Percentiles rank a stretch among this genome's conserved stretches.
These are phyloP conservation scores for Apiospora saccharicola DNA, from an alignment of 2,329 filamentous ascomycete genomes.

Conservation along the genomic window DNA sequence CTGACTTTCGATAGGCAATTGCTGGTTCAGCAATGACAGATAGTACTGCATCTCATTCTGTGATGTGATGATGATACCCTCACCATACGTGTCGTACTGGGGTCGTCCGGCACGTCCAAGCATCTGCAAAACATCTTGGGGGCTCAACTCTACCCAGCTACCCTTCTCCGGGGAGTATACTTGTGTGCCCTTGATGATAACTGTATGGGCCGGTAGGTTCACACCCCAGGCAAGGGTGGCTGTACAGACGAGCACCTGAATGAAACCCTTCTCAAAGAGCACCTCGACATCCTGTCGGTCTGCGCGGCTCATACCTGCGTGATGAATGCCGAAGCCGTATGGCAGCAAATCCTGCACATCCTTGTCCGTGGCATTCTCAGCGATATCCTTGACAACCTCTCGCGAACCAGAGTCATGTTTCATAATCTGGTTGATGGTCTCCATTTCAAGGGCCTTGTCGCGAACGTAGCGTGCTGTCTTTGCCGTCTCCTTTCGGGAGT, in stretches of 20 bases:
- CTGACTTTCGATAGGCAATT: constrained; percentile 96
- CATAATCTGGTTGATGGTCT: constrained; percentile 95
- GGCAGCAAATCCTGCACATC: constrained; percentile 94
- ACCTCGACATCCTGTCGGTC: constrained; percentile 96
- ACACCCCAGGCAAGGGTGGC: constrained; percentile 99
- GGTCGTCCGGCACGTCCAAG: constrained; percentile 94
- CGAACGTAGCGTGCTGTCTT: constrained; percentile 97
- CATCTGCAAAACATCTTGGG: constrained; percentile 98
- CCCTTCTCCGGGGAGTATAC: constrained; percentile 98
- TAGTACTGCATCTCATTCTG: constrained; percentile 97
- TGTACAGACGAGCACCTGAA: constrained; percentile 96
- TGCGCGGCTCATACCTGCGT: constrained; percentile 95
- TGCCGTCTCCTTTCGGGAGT: constrained; percentile 96
- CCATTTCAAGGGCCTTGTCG: constrained; percentile 95
- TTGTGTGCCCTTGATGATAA: constrained; percentile 98
- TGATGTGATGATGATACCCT: constrained; percentile 98
- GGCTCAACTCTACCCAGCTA: constrained; percentile 96
- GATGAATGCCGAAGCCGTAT: constrained; percentile 97
- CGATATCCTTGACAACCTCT: constrained; percentile 86
- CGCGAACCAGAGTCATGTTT: constrained; percentile 90
- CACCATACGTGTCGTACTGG: constrained; percentile 96
- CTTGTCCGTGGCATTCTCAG: constrained; percentile 80
- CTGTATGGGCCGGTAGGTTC: constrained; percentile 95
- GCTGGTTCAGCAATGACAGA: constrained; percentile 93
- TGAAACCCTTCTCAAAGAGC: constrained; percentile 87